Conservation (phyloP, 495 filamentous ascomycete genomes). For the Usnea hakonensis region DNA sequence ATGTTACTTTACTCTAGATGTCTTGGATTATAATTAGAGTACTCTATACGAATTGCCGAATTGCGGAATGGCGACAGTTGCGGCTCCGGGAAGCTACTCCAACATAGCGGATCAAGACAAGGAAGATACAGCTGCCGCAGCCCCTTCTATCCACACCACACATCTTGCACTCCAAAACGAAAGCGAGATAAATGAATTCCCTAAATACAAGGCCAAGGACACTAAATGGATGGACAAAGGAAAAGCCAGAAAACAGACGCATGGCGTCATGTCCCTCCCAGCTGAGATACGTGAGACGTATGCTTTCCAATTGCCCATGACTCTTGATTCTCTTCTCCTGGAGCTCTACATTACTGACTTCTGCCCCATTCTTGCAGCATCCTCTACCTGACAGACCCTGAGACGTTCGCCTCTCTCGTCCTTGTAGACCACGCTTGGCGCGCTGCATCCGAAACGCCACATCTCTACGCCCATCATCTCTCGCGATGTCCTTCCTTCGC, state of each 20-base stretch:
- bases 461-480: constrained; percentile 72
- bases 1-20: not conserved
- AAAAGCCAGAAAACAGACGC: constrained; percentile 3
- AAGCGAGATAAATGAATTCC: not conserved
- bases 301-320: not conserved
- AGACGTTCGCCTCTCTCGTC: constrained; percentile 75
- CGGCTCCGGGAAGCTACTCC: not conserved
- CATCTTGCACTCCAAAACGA: not conserved
- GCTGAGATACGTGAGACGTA: constrained; percentile 23
- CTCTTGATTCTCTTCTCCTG: not conserved
- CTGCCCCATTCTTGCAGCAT: constrained; percentile 45
- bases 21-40: constrained; percentile 1
- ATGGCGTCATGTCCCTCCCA: constrained; percentile 14
- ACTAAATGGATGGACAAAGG: constrained; percentile 3
- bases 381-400: constrained; percentile 63
- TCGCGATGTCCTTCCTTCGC: constrained; percentile 61
- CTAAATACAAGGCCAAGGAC: not conserved
- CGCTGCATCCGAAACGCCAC: constrained; percentile 57
- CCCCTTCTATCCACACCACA: not conserved
- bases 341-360: constrained; percentile 10
- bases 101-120: not conserved
- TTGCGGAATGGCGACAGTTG: not conserved
- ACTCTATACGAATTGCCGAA: too few relatives aligned
- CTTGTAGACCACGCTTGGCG: constrained; percentile 75
- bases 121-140: not conserved